Evolutionary conservation across 345 rosid species (phyloP), one percentile per base, ranked within the genome.

Genomic region (Crucihimalaya himalaica): DNA sequence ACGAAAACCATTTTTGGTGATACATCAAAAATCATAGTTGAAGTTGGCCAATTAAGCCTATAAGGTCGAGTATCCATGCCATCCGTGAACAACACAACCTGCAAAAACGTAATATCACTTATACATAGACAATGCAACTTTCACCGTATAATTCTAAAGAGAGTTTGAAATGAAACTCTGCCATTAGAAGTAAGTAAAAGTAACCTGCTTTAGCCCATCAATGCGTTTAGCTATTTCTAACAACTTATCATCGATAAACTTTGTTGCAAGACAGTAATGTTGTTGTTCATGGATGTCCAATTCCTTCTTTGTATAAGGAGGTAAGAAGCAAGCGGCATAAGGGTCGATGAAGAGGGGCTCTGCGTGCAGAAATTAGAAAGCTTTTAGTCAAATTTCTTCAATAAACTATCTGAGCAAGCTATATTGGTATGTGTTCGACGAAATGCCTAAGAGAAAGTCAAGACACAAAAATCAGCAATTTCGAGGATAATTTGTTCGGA

Each of bases 11-110:
- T 82, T 50, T 83, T 84, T 0, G 93, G 87, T 50, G 97, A 94
- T 28, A 91, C 66, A 78, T 91, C 97, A 77, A 86, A 94, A 63
- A 91, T 86, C 52, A 91, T 72, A 75, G 97, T 87, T 2, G 96
- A 91, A 73, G 84, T 72, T 62, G 93, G 97, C 97, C 98, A 94
- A 18, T 82, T 86, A 53, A 94, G 95, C 79, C 98, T 83, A 71
- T 86, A 94, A 15, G 97, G 96, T 40, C 96, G 83, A 82, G 98
- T 94, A 70, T 88, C 97, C 97, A 91, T 88, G 8, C 98, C 98
- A 81, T 94, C 95, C 13, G 95, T 83, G 66, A 94, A 80, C 75
- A 94, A 71, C 68, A 94, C 96, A 83, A 91, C 92, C 98, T 91
- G 86, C 82, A 84, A 10, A 63, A 19, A 76, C 29, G 2, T 58